Conservation (phyloP, 2,329 filamentous ascomycete species). For the Elsinoe arachidis region DNA sequence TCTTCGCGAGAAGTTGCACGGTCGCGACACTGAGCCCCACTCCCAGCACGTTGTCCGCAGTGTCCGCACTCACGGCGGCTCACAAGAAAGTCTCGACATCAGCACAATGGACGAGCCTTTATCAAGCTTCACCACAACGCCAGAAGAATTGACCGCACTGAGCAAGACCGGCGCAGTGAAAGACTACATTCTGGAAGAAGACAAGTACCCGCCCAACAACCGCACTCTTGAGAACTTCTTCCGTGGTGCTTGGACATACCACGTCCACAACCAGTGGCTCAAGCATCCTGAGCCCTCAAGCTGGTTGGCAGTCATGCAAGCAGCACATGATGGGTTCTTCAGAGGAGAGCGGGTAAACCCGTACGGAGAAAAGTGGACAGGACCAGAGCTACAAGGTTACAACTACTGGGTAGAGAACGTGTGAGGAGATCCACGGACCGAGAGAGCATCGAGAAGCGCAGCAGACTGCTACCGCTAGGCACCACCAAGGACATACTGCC, state of each 20-base stretch:
- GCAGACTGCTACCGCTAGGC: too few relatives aligned
- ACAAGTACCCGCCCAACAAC: conserved; percentile 48
- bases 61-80: neutral
- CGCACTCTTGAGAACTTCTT: conserved; percentile 49
- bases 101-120: conserved; percentile 16
- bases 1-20: conserved; percentile 4
- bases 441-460: neutral
- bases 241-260: conserved; percentile 48
- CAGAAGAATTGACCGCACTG: conserved; percentile 33
- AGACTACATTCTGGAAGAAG: conserved; percentile 41
- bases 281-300: conserved; percentile 49
- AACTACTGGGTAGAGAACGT: conserved; percentile 45
- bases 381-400: conserved; percentile 40
- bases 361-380: conserved; percentile 47
- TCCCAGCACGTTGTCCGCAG: conserved; percentile 8
- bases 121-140: conserved; percentile 33
- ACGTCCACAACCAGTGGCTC: conserved; percentile 51
- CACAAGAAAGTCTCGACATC: conserved; percentile 11
- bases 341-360: conserved; percentile 40
- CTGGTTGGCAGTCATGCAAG: conserved; percentile 46
- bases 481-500: too few relatives aligned
- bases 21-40: neutral
- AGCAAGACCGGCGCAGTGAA: conserved; percentile 33
- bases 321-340: conserved; percentile 48
- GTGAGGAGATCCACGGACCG: conserved; percentile 21